phyloP scores from a whole-genome alignment of 768 basidiomycete genomes.

The Strobilomyces dryophilus region DNA sequence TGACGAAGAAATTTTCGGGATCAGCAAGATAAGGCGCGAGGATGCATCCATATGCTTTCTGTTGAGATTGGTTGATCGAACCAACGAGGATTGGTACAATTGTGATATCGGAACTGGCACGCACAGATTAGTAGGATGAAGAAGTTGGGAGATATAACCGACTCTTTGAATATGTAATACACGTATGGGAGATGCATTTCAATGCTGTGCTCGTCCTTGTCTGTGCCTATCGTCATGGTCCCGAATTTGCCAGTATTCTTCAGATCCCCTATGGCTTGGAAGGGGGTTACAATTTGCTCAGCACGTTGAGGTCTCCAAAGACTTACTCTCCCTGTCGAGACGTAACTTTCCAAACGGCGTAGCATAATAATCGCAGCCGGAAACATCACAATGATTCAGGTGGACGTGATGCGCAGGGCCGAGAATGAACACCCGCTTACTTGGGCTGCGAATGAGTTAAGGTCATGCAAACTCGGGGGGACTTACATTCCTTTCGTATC shows the following conservation, averaged over 20 bases:
- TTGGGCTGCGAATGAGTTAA: constrained; percentile 30
- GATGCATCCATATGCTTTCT: constrained; percentile 61
- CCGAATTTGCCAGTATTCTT: constrained; percentile 47
- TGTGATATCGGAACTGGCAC: constrained; percentile 59
- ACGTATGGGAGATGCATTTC: constrained; percentile 98
- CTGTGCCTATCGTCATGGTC: constrained; percentile 58
- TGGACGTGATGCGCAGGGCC: constrained; percentile 95
- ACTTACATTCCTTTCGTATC: constrained; percentile 78
- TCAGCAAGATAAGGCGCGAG: constrained; percentile 78
- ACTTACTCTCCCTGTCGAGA: constrained; percentile 75
- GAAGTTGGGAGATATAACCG: constrained; percentile 11
- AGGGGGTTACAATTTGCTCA: constrained; percentile 4
- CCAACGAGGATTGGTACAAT: constrained; percentile 94
- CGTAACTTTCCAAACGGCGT: constrained; percentile 85
- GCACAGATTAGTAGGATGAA: constrained; percentile 2
- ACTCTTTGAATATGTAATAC: constrained; percentile 82
- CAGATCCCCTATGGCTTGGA: constrained; percentile 14
- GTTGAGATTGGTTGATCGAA: constrained; percentile 54
- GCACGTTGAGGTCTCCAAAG: background rate
- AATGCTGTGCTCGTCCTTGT: constrained; percentile 95
- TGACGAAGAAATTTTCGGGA: constrained; percentile 80
- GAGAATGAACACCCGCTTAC: constrained; percentile 89
- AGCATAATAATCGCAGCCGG: constrained; percentile 68
- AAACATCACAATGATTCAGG: constrained; percentile 82
- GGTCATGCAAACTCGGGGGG: background rate